These are phyloP conservation scores for Picea abies DNA, from an alignment of 83 land plant genomes.

Conservation along the genomic window DNA sequence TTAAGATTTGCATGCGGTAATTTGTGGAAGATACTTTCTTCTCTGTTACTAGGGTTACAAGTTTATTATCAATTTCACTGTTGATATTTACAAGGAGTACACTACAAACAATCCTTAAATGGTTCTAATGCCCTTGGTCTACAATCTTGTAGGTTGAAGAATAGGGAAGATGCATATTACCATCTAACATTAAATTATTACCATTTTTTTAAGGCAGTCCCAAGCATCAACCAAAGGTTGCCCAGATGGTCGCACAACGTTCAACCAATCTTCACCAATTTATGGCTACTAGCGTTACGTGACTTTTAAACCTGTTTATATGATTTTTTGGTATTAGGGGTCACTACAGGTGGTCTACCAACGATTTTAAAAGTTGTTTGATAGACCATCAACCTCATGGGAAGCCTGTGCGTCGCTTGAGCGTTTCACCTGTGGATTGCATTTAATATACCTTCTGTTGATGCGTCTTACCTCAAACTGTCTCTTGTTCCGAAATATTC, in stretches of 20 bases:
- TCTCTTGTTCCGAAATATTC: no score
- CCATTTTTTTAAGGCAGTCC: slow-evolving; percentile 74
- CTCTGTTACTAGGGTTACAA: neutral
- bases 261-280: slow-evolving; percentile 12
- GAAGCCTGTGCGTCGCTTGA: no score
- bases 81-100: neutral
- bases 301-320: no score
- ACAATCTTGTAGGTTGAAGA: neutral
- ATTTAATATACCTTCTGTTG: no score
- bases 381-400: no score
- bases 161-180: neutral
- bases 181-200: slow-evolving; percentile 17
- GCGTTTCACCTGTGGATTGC: no score
- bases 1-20: neutral
- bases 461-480: no score
- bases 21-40: neutral
- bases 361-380: no score
- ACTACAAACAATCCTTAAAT: neutral
- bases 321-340: no score
- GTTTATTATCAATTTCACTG: neutral
- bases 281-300: no score
- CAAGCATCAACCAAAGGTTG: slow-evolving; percentile 74
- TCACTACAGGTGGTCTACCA: no score
- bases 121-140: neutral
- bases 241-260: slow-evolving; percentile 44